Percentiles rank a stretch among this genome's conserved stretches.
Evolutionary conservation across 371 early-diverging fungal species (phyloP).

Genomic region (Apophysomyces ossiformis): DNA sequence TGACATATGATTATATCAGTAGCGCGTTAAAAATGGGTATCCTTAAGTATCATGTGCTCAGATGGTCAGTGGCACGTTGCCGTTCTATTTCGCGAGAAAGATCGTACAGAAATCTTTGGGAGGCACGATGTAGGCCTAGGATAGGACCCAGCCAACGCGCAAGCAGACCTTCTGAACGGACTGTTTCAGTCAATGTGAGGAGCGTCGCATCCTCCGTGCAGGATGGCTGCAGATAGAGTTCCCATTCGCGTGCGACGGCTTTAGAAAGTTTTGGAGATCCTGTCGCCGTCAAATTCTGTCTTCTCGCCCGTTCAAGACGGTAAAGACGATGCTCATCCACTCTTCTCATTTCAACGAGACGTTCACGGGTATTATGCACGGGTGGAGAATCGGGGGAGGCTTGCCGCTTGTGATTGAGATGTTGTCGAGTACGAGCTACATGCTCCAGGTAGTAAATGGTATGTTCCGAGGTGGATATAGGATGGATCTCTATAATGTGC

Average conservation of each 20-base stretch:
- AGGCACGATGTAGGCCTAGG: constrained; percentile 26
- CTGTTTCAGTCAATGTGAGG: constrained; percentile 22
- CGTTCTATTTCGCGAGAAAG: constrained; percentile 23
- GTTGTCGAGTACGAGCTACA: constrained; percentile 24
- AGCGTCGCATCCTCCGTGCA: constrained; percentile 1
- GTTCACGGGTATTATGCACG: constrained; percentile 17
- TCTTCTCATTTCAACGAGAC: constrained; percentile 18
- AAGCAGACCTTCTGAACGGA: constrained; percentile 20
- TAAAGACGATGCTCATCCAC: constrained; percentile 13
- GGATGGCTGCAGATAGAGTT: constrained; percentile 17
- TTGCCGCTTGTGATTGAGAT: constrained; percentile 18
- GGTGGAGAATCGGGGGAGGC: neutral
- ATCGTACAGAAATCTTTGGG: constrained; percentile 25
- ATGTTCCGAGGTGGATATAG: neutral
- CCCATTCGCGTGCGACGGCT: constrained; percentile 24
- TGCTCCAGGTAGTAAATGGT: constrained; percentile 20
- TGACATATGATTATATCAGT: neutral
- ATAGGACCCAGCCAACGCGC: constrained; percentile 30
- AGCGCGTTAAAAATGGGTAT: neutral
- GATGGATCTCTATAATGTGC: constrained; percentile 21
- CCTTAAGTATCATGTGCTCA: neutral
- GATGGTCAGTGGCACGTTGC: neutral
- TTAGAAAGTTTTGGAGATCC: neutral
- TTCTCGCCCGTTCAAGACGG: constrained; percentile 20
- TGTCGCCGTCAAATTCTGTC: neutral